Evolutionary conservation across 257 asterid species (phyloP).

Genomic region (Mentha longifolia): DNA sequence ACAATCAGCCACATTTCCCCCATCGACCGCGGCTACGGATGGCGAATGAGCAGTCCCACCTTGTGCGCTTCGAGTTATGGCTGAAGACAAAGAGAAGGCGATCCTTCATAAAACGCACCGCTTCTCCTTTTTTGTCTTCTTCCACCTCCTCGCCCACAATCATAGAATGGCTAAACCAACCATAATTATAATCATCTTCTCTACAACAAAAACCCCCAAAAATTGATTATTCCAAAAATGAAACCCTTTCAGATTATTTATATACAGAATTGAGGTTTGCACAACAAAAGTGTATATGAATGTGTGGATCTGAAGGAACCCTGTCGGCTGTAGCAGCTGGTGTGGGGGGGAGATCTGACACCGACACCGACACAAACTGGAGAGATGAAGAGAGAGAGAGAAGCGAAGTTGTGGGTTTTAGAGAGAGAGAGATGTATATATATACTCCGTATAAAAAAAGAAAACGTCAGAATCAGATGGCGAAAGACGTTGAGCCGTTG

Average conservation of each 20-base stretch:
- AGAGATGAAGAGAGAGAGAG: conserved; percentile 32
- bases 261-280: conserved; percentile 12
- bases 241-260: conserved; percentile 20
- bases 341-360: conserved; percentile 49
- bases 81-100: conserved; percentile 42
- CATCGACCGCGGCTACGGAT: conserved; percentile 75
- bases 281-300: conserved; percentile 18
- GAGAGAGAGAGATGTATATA: conserved; percentile 35
- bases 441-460: no score
- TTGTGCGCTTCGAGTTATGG: conserved; percentile 51
- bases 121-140: conserved; percentile 46
- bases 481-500: conserved; percentile 3
- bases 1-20: conserved; percentile 80
- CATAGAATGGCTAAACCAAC: conserved; percentile 45
- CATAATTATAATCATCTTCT: conserved; percentile 21
- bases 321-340: conserved; percentile 37
- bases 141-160: conserved; percentile 49
- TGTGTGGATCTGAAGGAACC: conserved; percentile 56
- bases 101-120: conserved; percentile 65
- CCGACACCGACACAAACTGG: conserved; percentile 49
- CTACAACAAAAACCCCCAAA: conserved; percentile 16
- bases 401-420: conserved; percentile 25
- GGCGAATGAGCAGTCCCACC: conserved; percentile 68
- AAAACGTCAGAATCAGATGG: not conserved
- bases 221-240: not conserved